These are phyloP conservation scores for Lithocarpus polystachyus DNA, from an alignment of 306 rosid species.

Conservation along the genomic window DNA sequence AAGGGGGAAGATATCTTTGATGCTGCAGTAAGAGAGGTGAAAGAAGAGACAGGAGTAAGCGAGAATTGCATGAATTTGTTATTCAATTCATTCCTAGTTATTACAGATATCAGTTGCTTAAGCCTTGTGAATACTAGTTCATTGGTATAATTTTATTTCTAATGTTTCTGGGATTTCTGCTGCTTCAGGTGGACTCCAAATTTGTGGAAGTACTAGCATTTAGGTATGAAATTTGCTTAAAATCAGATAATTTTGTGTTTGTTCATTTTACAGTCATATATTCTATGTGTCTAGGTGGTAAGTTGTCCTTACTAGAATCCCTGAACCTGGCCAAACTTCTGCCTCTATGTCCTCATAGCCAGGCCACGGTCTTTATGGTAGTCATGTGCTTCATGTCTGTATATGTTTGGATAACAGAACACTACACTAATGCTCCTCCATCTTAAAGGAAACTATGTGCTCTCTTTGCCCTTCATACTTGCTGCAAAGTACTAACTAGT, in stretches of 20 bases:
- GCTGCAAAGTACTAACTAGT: no score
- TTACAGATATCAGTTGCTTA: conserved; percentile 2
- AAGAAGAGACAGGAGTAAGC: conserved; percentile 94
- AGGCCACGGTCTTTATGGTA: background rate
- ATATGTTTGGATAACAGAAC: background rate
- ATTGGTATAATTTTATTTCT: conserved; percentile 9
- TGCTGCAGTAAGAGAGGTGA: conserved; percentile 83
- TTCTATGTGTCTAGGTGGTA: background rate
- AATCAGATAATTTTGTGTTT: background rate
- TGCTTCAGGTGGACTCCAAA: conserved; percentile 75
- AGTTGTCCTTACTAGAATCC: background rate
- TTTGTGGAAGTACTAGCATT: conserved; percentile 79
- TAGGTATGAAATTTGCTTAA: conserved; percentile 42
- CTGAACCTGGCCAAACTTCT: background rate
- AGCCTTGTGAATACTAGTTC: background rate
- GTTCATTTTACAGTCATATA: background rate
- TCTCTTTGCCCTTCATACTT: no score
- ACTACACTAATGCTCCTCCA: no score
- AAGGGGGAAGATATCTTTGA: conserved; percentile 82
- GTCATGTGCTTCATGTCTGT: background rate
- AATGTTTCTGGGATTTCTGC: conserved; percentile 20
- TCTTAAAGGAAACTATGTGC: no score
- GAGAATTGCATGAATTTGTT: background rate
- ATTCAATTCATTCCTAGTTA: background rate
- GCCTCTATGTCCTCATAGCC: background rate